These are phyloP conservation scores for Fusarium subtropicale DNA, from an alignment of 2,329 filamentous ascomycete genomes.

Conservation along the genomic window DNA sequence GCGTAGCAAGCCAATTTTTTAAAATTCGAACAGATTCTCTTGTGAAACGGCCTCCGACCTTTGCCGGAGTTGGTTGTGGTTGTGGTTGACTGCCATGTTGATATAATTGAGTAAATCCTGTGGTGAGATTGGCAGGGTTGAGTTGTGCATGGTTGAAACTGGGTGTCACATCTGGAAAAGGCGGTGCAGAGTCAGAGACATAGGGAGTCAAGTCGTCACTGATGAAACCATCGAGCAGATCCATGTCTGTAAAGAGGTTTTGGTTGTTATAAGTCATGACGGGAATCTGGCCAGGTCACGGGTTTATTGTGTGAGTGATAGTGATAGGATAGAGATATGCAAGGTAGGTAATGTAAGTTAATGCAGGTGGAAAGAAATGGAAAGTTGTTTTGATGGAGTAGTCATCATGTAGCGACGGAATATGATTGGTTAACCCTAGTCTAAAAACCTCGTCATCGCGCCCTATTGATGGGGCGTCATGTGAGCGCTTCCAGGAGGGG, in stretches of 20 bases:
- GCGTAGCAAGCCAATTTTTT: slow-evolving; percentile 82
- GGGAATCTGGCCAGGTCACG: background rate
- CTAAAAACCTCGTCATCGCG: slow-evolving; percentile 38
- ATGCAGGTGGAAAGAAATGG: slow-evolving; percentile 25
- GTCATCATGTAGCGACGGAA: slow-evolving; percentile 20
- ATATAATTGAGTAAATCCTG: background rate
- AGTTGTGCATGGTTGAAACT: background rate
- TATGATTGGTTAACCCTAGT: background rate
- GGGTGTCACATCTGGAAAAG: background rate
- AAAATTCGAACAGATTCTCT: slow-evolving; percentile 79
- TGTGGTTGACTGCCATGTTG: background rate
- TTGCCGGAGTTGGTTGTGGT: slow-evolving; percentile 33
- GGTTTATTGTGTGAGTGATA: background rate
- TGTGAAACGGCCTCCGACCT: slow-evolving; percentile 61
- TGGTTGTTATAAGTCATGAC: slow-evolving; percentile 26
- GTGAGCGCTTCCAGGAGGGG: slow-evolving; percentile 13
- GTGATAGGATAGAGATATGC: background rate
- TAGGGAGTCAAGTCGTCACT: slow-evolving; percentile 30
- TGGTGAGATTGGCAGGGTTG: background rate
- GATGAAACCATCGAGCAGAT: slow-evolving; percentile 33
- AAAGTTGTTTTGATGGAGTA: slow-evolving; percentile 12
- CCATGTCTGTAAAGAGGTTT: slow-evolving; percentile 28
- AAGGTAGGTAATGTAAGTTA: slow-evolving; percentile 14
- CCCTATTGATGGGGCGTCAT: slow-evolving; percentile 43
- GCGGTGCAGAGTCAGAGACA: slow-evolving; percentile 24